Evolutionary conservation across 2,329 filamentous ascomycete species (phyloP).

Genomic region (Arthroderma sp.): DNA sequence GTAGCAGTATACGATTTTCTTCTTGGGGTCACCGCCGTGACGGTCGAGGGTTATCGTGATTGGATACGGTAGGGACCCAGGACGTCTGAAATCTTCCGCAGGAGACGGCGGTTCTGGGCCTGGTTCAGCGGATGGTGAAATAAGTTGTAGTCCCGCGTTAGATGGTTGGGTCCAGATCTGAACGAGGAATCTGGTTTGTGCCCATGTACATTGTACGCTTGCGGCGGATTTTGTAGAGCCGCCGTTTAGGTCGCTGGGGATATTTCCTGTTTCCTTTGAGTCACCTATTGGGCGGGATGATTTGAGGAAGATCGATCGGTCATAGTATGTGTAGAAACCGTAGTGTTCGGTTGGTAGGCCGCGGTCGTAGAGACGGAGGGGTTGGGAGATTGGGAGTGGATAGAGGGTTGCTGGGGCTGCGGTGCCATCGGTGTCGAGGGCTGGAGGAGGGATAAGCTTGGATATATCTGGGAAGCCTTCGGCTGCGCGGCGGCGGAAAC

Average conservation of each 20-base stretch:
- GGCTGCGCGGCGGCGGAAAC: neutral
- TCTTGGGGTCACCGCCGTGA: slow-evolving; percentile 42
- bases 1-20: slow-evolving; percentile 52
- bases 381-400: slow-evolving; percentile 57
- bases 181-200: slow-evolving; percentile 49
- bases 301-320: slow-evolving; percentile 72
- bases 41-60: slow-evolving; percentile 49
- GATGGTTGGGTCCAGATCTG: slow-evolving; percentile 48
- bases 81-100: slow-evolving; percentile 38
- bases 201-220: slow-evolving; percentile 44
- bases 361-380: slow-evolving; percentile 73
- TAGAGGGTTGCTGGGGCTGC: slow-evolving; percentile 61
- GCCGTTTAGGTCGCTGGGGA: slow-evolving; percentile 39
- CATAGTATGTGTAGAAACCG: slow-evolving; percentile 86
- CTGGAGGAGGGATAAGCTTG: slow-evolving; percentile 51
- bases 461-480: slow-evolving; percentile 37
- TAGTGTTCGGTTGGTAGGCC: slow-evolving; percentile 74
- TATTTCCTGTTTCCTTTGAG: slow-evolving; percentile 29
- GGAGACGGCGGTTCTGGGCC: slow-evolving; percentile 21
- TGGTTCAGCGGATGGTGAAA: slow-evolving; percentile 13
- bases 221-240: slow-evolving; percentile 38
- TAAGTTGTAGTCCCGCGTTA: slow-evolving; percentile 21
- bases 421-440: slow-evolving; percentile 54
- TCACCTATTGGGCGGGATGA: slow-evolving; percentile 41
- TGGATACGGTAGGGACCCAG: slow-evolving; percentile 50